phyloP scores from a whole-genome alignment of 164 flowering plant genomes.

The Liriodendron chinense region DNA sequence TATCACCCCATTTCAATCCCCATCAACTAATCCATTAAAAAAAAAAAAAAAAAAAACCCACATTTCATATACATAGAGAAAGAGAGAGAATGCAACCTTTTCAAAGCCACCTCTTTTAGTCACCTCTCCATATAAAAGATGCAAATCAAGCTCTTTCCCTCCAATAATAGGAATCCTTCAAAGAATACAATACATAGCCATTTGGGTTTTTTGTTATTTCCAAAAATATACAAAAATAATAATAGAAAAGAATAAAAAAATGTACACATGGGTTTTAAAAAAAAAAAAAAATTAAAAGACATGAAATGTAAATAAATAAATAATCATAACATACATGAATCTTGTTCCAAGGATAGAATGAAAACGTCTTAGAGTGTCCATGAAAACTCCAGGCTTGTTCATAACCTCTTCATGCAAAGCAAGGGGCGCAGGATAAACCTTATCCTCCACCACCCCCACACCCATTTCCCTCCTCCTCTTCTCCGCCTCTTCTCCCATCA shows the following conservation, averaged over 20 bases:
- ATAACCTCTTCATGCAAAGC: constrained; percentile 61
- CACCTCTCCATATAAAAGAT: constrained; percentile 73
- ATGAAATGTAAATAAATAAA: neutral
- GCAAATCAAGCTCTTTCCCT: constrained; percentile 82
- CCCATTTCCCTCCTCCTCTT: constrained; percentile 13
- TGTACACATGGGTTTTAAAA: neutral
- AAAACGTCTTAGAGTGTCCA: constrained; percentile 57
- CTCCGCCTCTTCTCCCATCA: neutral
- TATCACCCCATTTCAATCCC: neutral
- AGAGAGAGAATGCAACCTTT: constrained; percentile 37
- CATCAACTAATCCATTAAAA: neutral
- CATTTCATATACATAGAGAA: neutral
- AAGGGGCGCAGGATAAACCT: constrained; percentile 45
- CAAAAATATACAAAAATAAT: neutral
- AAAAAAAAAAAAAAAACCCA: neutral
- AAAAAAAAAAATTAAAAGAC: neutral
- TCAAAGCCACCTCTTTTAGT: constrained; percentile 81
- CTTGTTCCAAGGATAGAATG: constrained; percentile 55
- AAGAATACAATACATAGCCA: neutral
- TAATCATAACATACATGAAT: constrained; percentile 39
- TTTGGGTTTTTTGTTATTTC: neutral
- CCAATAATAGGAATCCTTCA: constrained; percentile 87
- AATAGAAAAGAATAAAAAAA: neutral
- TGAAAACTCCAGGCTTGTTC: constrained; percentile 37
- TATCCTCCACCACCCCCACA: constrained; percentile 20